Evolutionary conservation across 768 basidiomycete species (phyloP).

Genomic region (Hygrophorus pudorinus): DNA sequence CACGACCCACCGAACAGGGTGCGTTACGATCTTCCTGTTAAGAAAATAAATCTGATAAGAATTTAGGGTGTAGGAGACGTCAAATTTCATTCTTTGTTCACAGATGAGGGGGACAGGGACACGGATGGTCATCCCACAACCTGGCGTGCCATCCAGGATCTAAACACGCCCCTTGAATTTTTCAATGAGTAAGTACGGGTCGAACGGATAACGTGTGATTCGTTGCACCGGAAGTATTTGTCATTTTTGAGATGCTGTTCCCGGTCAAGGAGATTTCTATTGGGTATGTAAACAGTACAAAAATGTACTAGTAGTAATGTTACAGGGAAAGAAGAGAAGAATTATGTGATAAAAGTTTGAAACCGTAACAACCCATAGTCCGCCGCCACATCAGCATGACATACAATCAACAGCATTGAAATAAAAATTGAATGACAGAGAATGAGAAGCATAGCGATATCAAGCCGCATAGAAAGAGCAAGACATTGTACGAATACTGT

Average conservation of each 20-base stretch:
- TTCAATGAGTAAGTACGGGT: conserved; percentile 47
- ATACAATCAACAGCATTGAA: too few species aligned
- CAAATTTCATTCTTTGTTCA: conserved; percentile 63
- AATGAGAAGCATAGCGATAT: not conserved
- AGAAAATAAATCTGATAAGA: conserved; percentile 3
- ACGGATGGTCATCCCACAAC: conserved; percentile 38
- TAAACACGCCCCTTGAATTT: conserved; percentile 51
- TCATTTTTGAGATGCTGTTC: too few species aligned
- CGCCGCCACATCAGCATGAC: too few species aligned
- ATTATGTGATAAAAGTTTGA: too few species aligned
- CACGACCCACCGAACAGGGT: conserved; percentile 70
- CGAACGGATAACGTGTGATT: too few species aligned
- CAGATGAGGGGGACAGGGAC: conserved; percentile 42
- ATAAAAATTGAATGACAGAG: too few species aligned
- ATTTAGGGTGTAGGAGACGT: conserved; percentile 55
- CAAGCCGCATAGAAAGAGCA: not conserved
- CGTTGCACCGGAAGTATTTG: too few species aligned
- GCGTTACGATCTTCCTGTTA: conserved; percentile 12
- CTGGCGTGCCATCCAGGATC: conserved; percentile 58
- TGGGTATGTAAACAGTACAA: conserved; percentile 11
- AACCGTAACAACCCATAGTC: too few species aligned
- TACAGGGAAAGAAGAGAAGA: not conserved
- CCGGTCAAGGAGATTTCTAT: not conserved
- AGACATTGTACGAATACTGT: not conserved
- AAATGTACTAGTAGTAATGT: conserved; percentile 1